A percentile compares a stretch with the other conserved stretches of the same genome.
Evolutionary conservation across 1,139 yeast species (phyloP).

Genomic region (Scheffersomyces segobiensis): DNA sequence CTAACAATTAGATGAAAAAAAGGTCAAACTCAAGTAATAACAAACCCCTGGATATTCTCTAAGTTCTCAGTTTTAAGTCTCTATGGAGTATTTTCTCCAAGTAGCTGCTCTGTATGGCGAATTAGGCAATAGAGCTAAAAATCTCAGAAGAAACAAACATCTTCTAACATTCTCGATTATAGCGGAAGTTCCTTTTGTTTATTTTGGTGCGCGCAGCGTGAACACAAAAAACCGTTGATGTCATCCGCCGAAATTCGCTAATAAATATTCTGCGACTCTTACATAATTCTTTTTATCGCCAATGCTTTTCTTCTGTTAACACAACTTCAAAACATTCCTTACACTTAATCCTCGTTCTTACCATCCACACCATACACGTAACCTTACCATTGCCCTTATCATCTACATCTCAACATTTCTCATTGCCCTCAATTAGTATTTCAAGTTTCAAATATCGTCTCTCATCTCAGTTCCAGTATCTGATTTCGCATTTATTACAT

Average conservation of each 20-base stretch:
- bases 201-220: not conserved
- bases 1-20: no score
- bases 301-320: not conserved
- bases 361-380: not conserved
- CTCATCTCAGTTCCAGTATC: not conserved
- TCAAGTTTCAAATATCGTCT: not conserved
- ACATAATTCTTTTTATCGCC: not conserved
- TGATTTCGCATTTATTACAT: not conserved
- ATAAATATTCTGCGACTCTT: conserved; percentile 4
- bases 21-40: not conserved
- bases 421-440: not conserved
- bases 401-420: not conserved
- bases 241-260: not conserved
- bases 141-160: not conserved
- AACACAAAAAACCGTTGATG: not conserved
- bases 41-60: no score
- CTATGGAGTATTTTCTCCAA: not conserved
- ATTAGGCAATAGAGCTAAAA: not conserved
- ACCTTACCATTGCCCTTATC: not conserved
- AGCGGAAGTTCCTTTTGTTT: not conserved
- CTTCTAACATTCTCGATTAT: not conserved
- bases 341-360: not conserved
- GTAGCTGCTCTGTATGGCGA: not conserved
- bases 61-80: not conserved
- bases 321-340: not conserved